Conservation (phyloP, 441 rosid species). For the Croton laevigatus region DNA sequence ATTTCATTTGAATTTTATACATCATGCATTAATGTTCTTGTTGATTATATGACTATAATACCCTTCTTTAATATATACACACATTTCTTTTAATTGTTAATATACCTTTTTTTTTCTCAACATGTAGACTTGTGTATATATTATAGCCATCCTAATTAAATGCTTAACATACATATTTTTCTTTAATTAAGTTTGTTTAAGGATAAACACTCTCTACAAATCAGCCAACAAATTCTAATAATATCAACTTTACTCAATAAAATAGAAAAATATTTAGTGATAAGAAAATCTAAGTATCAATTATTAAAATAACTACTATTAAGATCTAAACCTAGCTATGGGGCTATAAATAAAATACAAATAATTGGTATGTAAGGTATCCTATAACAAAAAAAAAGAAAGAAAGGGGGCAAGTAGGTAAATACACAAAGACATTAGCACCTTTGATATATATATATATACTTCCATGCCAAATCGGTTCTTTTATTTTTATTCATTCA, state of each 20-base stretch:
- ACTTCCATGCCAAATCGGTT: conserved; percentile 30
- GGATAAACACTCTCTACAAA: too few species aligned
- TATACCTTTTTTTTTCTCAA: too few species aligned
- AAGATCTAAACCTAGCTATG: neutral
- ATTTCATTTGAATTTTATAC: conserved; percentile 23
- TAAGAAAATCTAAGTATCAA: neutral
- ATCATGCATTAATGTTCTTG: neutral
- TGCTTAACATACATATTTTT: too few species aligned
- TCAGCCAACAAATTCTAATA: too few species aligned
- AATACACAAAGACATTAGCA: conserved; percentile 18
- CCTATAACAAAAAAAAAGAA: neutral
- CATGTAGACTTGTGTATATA: too few species aligned
- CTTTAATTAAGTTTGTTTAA: too few species aligned
- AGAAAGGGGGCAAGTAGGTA: conserved; percentile 27
- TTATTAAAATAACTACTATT: neutral
- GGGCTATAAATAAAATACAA: neutral
- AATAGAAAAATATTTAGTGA: too few species aligned
- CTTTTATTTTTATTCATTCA: conserved; percentile 21
- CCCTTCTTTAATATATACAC: conserved; percentile 11
- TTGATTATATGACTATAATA: neutral
- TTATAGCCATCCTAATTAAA: too few species aligned
- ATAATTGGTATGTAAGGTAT: neutral
- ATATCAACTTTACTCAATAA: too few species aligned
- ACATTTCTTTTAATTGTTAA: too few species aligned
- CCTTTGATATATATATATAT: conserved; percentile 29